A percentile compares a stretch with the other conserved stretches of the same genome.
Conservation (phyloP, 257 asterid genomes). For the Ocimum tenuiflorum region DNA sequence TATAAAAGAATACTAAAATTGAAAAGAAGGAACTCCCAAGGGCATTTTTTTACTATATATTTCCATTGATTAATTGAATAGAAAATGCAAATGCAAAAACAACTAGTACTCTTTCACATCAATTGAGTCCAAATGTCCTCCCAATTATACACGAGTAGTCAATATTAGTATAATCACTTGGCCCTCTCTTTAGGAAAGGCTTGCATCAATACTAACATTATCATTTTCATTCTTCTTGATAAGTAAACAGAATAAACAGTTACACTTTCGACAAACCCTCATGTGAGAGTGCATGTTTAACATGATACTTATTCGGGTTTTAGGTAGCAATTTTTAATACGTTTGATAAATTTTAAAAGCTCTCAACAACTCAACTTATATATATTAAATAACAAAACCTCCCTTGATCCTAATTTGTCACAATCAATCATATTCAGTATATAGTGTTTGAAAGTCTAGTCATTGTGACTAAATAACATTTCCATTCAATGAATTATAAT, state of each 20-base stretch:
- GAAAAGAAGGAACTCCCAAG: too few species aligned
- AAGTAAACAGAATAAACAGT: too few species aligned
- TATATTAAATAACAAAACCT: neutral
- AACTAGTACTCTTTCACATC: conserved; percentile 33
- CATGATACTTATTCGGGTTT: too few species aligned
- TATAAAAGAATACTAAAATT: neutral
- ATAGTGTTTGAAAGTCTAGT: conserved; percentile 14
- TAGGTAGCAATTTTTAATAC: too few species aligned
- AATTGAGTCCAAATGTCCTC: conserved; percentile 22
- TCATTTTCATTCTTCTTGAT: too few species aligned
- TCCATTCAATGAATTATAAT: conserved; percentile 16
- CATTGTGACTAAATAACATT: conserved; percentile 7
- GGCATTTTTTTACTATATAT: too few species aligned
- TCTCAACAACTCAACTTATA: too few species aligned
- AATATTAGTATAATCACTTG: neutral
- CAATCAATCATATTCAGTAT: conserved; percentile 14
- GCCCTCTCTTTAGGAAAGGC: neutral
- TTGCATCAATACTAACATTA: neutral
- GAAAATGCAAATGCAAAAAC: conserved; percentile 14
- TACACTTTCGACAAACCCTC: too few species aligned
- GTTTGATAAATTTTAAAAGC: too few species aligned
- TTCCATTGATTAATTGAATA: too few species aligned
- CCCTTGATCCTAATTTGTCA: conserved; percentile 20
- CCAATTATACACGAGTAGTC: neutral
- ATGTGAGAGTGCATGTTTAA: too few species aligned